A percentile compares a stretch with the other conserved stretches of the same genome.
These are phyloP conservation scores for Microsporum canis DNA, from an alignment of 2,329 filamentous ascomycete genomes.

Conservation along the genomic window DNA sequence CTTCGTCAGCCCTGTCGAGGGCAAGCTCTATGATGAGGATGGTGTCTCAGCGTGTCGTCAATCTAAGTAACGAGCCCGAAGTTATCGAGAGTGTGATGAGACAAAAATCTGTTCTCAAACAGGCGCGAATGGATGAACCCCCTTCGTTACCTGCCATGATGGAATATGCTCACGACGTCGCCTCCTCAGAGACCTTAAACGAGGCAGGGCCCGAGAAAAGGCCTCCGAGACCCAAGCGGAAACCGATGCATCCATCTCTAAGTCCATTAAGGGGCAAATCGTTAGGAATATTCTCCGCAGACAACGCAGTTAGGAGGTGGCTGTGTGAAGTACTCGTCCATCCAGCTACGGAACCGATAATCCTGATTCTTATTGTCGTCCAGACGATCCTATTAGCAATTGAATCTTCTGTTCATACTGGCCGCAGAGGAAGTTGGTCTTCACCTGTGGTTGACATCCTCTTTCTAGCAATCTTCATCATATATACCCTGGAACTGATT, in stretches of 20 bases:
- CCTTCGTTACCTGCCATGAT: constrained; percentile 39
- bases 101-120: constrained; percentile 42
- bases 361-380: constrained; percentile 74
- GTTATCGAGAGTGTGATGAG: constrained; percentile 61
- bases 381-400: constrained; percentile 82
- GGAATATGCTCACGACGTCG: constrained; percentile 36
- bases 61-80: constrained; percentile 87
- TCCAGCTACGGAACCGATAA: constrained; percentile 72
- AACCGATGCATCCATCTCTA: constrained; percentile 30
- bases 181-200: constrained; percentile 22
- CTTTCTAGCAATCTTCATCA: constrained; percentile 68
- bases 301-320: constrained; percentile 60
- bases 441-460: constrained; percentile 58
- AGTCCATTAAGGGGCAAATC: constrained; percentile 84
- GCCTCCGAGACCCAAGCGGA: constrained; percentile 12
- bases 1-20: constrained; percentile 51
- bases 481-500: constrained; percentile 79
- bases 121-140: constrained; percentile 43
- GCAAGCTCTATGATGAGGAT: constrained; percentile 66
- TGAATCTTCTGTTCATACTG: constrained; percentile 60
- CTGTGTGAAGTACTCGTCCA: constrained; percentile 79
- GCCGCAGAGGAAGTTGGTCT: constrained; percentile 55
- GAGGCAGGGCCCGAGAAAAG: constrained; percentile 30
- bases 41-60: constrained; percentile 96
- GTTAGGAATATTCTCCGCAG: constrained; percentile 69